phyloP scores from a whole-genome alignment of 805 yeast species.

The Zygosaccharomyces bisporus region DNA sequence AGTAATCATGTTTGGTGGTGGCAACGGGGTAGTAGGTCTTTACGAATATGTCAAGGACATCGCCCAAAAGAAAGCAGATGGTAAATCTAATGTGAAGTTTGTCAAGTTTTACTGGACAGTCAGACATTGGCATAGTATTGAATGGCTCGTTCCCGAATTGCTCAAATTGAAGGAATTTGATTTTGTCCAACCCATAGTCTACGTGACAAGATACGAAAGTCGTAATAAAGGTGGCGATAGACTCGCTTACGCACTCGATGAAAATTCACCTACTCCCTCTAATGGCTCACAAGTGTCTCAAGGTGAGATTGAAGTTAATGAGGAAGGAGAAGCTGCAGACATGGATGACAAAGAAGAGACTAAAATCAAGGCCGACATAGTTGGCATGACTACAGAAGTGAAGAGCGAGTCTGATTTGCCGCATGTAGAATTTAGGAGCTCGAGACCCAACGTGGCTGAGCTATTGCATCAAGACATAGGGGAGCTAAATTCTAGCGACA shows the following conservation, averaged over 20 bases:
- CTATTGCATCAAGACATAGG: conserved; percentile 39
- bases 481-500: conserved; percentile 37
- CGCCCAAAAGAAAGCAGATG: conserved; percentile 16
- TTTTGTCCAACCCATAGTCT: conserved; percentile 29
- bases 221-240: conserved; percentile 14
- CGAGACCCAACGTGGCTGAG: conserved; percentile 44
- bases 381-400: background rate
- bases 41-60: conserved; percentile 36
- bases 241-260: conserved; percentile 5
- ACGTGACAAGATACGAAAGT: conserved; percentile 54
- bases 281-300: conserved; percentile 5
- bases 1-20: conserved; percentile 47
- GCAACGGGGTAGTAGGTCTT: conserved; percentile 53
- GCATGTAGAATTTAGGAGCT: conserved; percentile 41
- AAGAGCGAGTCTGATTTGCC: conserved; percentile 22
- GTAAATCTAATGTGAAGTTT: conserved; percentile 21
- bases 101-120: conserved; percentile 61
- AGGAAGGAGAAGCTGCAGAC: conserved; percentile 1
- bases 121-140: conserved; percentile 47
- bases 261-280: background rate
- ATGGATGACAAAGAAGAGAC: conserved; percentile 9
- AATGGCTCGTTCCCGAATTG: conserved; percentile 47
- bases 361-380: conserved; percentile 7
- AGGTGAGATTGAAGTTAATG: conserved; percentile 1
- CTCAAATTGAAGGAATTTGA: conserved; percentile 17